Evolutionary conservation across 495 filamentous ascomycete genomes (phyloP), one percentile per base, ranked within the genome.

Genomic region (Cercophora scortea): DNA sequence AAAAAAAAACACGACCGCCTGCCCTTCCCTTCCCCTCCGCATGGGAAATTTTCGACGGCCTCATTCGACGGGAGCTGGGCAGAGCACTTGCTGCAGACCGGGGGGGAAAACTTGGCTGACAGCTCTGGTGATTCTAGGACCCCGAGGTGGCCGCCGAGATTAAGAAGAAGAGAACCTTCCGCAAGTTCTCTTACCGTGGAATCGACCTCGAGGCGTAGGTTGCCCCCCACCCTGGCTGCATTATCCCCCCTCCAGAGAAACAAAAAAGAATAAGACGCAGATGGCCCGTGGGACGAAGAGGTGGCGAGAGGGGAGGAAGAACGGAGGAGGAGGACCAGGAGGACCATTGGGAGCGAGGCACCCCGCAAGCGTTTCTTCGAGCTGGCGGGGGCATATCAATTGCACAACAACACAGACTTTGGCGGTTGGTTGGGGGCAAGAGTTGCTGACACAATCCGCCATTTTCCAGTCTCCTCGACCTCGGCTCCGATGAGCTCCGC

Each of bases 171-270:
- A 95, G 92, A 90, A 79, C 89, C 68, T 97, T 97, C 88, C 88
- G 91, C 79, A 97, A 97, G 85, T 98, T 98, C 75, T 93, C 92
- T 62, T 98, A 96, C 86, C 90, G 93, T 70, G 93, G 93, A 62
- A 87, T 97, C 75, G 93, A 98, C 73, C 91, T 98, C 74, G 93
- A 98, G 74, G 87, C 94, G 92, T 96, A 88, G 63, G 87, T 76
- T 57, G 50, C 56, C 55, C 56, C 56, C 55, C 42, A 50, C 17
- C 35, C 47, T 10, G 5, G 25, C 25, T 25, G 25, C 25, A 25
- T 25, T 25, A 25, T 25, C 25, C 25, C 25, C 25, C 25, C 2
- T 5, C 25, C 25, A n/a, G 25, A 25, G 5, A 25, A 25, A 25
- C 25, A 25, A 25, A n/a, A n/a, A n/a, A n/a, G n/a, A n/a, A n/a